Evolutionary conservation across 2,329 filamentous ascomycete genomes (phyloP).

Genomic region (Fusarium sp.): DNA sequence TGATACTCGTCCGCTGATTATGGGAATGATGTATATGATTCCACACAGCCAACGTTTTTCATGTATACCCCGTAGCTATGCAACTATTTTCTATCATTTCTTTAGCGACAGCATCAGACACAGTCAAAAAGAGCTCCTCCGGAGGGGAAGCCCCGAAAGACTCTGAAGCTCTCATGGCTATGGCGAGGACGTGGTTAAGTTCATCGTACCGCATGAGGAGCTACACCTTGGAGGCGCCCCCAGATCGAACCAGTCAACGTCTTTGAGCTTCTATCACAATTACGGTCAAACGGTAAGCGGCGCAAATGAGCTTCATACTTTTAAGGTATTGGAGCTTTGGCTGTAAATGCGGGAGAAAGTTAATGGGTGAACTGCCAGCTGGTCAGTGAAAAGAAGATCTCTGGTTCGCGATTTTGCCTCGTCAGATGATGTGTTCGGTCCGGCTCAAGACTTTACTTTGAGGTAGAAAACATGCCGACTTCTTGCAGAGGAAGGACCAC

Average conservation of each 20-base stretch:
- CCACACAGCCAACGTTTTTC: background rate
- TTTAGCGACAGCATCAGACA: background rate
- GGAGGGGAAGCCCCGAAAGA: background rate
- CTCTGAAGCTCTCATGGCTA: background rate
- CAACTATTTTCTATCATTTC: background rate
- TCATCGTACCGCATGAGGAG: background rate
- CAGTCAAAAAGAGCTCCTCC: background rate
- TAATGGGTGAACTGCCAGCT: background rate
- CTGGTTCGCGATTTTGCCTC: background rate
- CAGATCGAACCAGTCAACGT: background rate
- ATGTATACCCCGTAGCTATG: background rate
- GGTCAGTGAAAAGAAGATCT: background rate
- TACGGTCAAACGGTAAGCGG: background rate
- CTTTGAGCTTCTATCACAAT: background rate
- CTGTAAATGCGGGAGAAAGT: background rate
- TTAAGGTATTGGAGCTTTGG: background rate
- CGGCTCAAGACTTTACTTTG: background rate
- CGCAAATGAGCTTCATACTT: background rate
- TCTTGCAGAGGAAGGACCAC: background rate
- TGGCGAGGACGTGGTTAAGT: background rate
- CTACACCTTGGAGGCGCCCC: background rate
- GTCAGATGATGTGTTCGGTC: slow-evolving; percentile 16
- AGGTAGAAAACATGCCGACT: background rate
- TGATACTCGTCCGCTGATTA: background rate
- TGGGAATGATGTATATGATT: background rate